Base-by-base conservation (phyloP, 768 basidiomycete genomes). In the Kwoniella pini region DNA sequence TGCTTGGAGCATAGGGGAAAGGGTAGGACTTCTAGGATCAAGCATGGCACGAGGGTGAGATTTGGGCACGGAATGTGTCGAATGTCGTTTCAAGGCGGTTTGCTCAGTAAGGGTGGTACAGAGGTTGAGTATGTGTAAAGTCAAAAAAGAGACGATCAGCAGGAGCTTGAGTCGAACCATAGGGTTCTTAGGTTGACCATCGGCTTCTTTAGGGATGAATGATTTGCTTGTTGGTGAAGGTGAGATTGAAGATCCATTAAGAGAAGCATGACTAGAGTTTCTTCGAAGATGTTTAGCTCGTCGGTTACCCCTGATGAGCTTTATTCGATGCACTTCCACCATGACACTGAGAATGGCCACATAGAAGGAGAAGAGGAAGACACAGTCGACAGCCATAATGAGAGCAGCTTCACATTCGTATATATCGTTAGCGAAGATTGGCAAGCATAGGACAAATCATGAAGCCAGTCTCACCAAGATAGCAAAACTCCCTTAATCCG, bases 401-500 rank as follows among this genome's bases (percentile, higher is more conserved):
- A 98, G 77, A 1, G 92, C 93, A 0, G 94, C 96, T 72, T n/a
- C n/a, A 28, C 9, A 27, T n/a, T n/a, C n/a, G n/a, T n/a, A 36
- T 36, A 39, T 7, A 38, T 63, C 17, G 63, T 26, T 46, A 12
- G 9, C 15, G 39, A 31, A 7, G 28, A 1, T 39, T n/a, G 27
- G 52, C n/a, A 39, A 27, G 6, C 19, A 27, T 33, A 5, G n/a
- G 2, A 2, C 5, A 24, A 1, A 22, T 2, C 1, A 26, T 31
- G 19, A 10, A 48, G 42, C 13, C 38, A 27, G 31, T 65, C 73
- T 67, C 57, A 75, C 73, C 74, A 15, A 97, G 85, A 11, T 92
- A 89, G 75, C 95, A 98, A 64, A 98, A 95, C 79, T 99, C 94
- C 63, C 85, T 86, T 49, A 99, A 81, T 11, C 95, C 95, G 21